Evolutionary conservation across 1,139 yeast genomes (phyloP).

Genomic region (Maudiozyma humilis): DNA sequence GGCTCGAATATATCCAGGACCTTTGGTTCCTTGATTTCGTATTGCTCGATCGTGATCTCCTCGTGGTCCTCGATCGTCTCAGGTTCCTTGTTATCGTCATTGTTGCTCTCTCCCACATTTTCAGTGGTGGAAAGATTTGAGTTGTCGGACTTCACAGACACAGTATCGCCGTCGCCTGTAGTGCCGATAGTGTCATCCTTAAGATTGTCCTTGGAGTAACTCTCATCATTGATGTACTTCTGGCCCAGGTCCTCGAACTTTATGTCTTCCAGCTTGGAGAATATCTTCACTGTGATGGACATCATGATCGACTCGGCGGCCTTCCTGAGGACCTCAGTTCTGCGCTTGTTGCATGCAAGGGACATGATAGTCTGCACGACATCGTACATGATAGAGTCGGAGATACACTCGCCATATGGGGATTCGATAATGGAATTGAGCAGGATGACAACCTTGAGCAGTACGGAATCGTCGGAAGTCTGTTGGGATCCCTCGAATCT

Average conservation of each 20-base stretch:
- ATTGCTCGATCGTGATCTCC: background rate
- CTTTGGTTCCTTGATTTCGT: conserved; percentile 1
- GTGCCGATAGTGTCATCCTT: conserved; percentile 32
- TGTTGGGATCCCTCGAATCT: conserved; percentile 94
- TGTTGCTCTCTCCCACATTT: background rate
- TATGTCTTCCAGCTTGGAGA: conserved; percentile 49
- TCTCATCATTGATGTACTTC: conserved; percentile 32
- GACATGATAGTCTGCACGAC: conserved; percentile 87
- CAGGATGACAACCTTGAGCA: conserved; percentile 70
- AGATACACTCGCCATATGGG: conserved; percentile 52
- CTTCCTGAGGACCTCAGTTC: conserved; percentile 81
- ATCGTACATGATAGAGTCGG: conserved; percentile 81
- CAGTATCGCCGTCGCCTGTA: background rate
- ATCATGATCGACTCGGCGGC: conserved; percentile 85
- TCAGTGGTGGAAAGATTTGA: conserved; percentile 1
- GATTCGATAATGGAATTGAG: conserved; percentile 63
- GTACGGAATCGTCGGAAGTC: conserved; percentile 83
- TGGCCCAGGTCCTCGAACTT: conserved; percentile 37
- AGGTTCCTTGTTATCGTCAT: background rate
- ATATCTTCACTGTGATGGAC: conserved; percentile 60
- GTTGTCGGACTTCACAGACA: conserved; percentile 4
- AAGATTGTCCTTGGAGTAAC: conserved; percentile 31
- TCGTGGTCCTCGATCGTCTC: background rate
- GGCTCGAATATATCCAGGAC: conserved; percentile 4
- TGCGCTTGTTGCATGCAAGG: conserved; percentile 83